Evolutionary conservation across 441 rosid species (phyloP), one percentile per base, ranked within the genome.

Genomic region (Capsella rubella): DNA sequence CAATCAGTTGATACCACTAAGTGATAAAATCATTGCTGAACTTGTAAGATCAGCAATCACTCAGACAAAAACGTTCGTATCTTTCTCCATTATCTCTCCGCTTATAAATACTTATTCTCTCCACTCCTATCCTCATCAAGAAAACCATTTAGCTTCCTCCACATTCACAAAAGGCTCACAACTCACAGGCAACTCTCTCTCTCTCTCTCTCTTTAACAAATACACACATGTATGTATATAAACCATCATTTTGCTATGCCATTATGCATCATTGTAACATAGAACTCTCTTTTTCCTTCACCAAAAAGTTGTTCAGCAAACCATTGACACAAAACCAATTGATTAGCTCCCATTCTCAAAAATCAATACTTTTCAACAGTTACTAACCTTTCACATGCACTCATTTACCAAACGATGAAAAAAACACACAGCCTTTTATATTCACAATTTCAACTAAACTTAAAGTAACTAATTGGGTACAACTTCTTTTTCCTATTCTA

Each of bases 51-150:
- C 49, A 76, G 9, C 54, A 42, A 56, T 55, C 79, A 76, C 62
- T 55, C 58, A 47, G 37, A 64, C 71, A 64, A 50, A 57, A 70
- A 5, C 4, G n/a, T 64, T 15, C 56, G 39, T 47, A 47, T 51
- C 18, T 56, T 31, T 8, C 56, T 75, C 71, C 64, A 74, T 16
- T 43, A 46, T 68, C 46, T 34, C 4, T 75, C 63, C 42, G n/a
- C 58, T 66, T 77, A 77, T 77, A 77, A 65, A 72, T 77, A 77
- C 67, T 57, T 31, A 64, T 32, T 31, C 61, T 21, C 18, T 65
- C 71, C 63, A 57, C 67, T 54, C 59, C 14, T 37, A 42, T 57
- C 27, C 35, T 43, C 75, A 70, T 59, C 67, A 55, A 63, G 47
- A 63, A 21, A 21, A 0, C 60, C 67, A 69, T 45, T 71, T 71